These are phyloP conservation scores for Coemansia interrupta DNA, from an alignment of 192 early-diverging fungal genomes.

Conservation along the genomic window DNA sequence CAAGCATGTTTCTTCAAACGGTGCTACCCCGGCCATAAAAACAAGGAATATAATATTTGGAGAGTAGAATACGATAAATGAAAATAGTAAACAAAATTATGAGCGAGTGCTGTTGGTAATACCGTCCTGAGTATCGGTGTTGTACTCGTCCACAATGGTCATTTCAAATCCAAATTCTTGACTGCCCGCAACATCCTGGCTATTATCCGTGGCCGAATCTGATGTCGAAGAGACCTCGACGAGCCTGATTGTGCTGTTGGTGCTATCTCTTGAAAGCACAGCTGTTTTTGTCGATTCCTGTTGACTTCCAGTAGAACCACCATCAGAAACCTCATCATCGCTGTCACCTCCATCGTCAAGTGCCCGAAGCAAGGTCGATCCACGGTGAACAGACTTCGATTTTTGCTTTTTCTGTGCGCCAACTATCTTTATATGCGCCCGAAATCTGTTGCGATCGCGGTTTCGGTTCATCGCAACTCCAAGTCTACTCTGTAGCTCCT, in stretches of 20 bases:
- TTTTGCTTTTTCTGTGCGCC: not conserved
- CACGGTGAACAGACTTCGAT: not conserved
- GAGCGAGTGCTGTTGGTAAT: no score
- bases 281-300: no score
- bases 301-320: no score
- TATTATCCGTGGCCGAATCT: no score
- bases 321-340: not conserved
- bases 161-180: not conserved
- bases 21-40: no score
- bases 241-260: no score
- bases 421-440: constrained; percentile 5
- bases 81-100: no score
- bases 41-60: no score
- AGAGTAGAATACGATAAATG: not conserved
- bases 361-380: not conserved
- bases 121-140: not conserved
- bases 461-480: constrained; percentile 4
- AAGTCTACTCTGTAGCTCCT: constrained; percentile 13
- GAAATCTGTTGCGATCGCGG: not conserved
- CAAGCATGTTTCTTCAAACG: no score
- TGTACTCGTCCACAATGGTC: not conserved
- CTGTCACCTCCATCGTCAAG: not conserved
- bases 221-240: no score
- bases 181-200: no score
- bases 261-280: no score